Percentiles rank a stretch among this genome's conserved stretches.
These are phyloP conservation scores for Fusarium foetens DNA, from an alignment of 2,329 filamentous ascomycete species.

Conservation along the genomic window DNA sequence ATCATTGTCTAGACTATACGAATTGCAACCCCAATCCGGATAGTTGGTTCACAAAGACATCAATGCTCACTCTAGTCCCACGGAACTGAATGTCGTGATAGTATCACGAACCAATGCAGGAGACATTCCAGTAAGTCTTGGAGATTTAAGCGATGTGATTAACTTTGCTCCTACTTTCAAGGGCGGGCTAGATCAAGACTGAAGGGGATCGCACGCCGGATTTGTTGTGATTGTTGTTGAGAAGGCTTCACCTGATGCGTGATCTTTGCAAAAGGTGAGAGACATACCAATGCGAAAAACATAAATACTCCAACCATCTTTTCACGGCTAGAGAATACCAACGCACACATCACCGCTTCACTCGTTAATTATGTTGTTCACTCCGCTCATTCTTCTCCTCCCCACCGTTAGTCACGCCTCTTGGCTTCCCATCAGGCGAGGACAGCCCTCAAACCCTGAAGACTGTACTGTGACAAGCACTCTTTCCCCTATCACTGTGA, in stretches of 20 bases:
- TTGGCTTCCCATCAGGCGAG: conserved; percentile 9
- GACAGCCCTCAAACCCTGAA: background rate
- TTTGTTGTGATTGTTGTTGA: background rate
- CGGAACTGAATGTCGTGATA: background rate
- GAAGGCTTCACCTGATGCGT: background rate
- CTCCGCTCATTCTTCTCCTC: conserved; percentile 12
- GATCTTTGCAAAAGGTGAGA: background rate
- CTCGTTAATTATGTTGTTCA: conserved; percentile 25
- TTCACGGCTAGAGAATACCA: fast-evolving
- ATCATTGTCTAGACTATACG: background rate
- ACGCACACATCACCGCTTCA: background rate
- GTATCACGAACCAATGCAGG: background rate
- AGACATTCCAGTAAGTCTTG: background rate
- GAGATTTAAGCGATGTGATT: background rate
- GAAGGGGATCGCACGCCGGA: too few relatives aligned
- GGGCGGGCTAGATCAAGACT: background rate
- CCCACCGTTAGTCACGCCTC: conserved; percentile 10
- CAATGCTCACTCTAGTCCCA: fast-evolving
- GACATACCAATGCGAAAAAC: background rate
- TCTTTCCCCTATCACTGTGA: conserved; percentile 5
- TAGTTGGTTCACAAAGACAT: background rate
- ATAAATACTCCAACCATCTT: conserved; percentile 5
- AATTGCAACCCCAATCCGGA: background rate
- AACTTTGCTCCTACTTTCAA: background rate
- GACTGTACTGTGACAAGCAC: conserved; percentile 17